Evolutionary conservation across 768 basidiomycete species (phyloP), one percentile per base, ranked within the genome.

Genomic region (Artomyces pyxidatus): DNA sequence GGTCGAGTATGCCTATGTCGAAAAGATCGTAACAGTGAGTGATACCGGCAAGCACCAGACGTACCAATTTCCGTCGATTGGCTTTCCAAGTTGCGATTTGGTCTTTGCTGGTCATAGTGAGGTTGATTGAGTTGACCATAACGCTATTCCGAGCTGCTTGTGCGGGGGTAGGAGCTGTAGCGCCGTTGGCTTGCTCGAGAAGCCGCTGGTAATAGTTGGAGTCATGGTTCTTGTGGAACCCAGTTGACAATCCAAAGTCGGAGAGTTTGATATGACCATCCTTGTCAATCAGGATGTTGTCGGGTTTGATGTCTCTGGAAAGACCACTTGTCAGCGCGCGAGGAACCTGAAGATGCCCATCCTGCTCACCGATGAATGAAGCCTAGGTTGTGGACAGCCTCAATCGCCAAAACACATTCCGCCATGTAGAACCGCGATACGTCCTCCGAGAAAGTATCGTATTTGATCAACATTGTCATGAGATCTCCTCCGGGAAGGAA

Each of bases 381-480:
- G 0, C 95, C 96, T 25, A 98, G 80, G 57, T 88, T 83, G 68
- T 99, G 95, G 3, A 99, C 94, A 3, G 95, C 91, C 63, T 98
- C 95, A 54, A 99, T 97, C 7, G 96, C 96, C 16, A 98, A 75
- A 43, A 95, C 87, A 67, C 93, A 97, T 69, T 99, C 86, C n/a
- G 96, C 96, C 61, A 99, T 91, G 68, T 99, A 98, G 67, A 98
- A 98, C 45, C 95, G 79, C 48, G 92, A 92, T 12, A 98, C 95
- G 59, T 98, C 96, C 68, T 98, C 95, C 0, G 89, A 89, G 68
- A 98, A 98, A 0, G 94, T 96, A 64, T 97, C 96, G 68, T 98
- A 97, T 68, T 98, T 97, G 75, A 98, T 97, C 50, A 97, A 75
- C 95, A 98, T 98, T 4, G 94, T 96, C 96, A 99, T 97, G 53